Percentiles rank a stretch among this genome's conserved stretches.
These are phyloP conservation scores for Mimosa pudica DNA, from an alignment of 306 rosid species.

Conservation along the genomic window DNA sequence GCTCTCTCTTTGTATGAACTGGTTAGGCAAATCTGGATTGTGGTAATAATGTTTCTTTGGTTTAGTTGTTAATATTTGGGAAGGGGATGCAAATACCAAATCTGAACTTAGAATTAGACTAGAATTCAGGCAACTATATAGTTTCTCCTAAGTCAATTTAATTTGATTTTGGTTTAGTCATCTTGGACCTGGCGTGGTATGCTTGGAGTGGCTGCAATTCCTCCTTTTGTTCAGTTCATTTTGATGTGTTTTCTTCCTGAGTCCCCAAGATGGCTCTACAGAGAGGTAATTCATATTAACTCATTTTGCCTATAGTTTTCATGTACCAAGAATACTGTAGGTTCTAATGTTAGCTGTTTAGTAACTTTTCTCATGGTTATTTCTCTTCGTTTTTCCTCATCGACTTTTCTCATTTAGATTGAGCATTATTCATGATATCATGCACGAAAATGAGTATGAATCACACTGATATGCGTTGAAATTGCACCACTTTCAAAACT, in stretches of 20 bases:
- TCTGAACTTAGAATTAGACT: too few relatives aligned
- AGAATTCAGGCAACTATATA: too few relatives aligned
- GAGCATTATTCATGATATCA: neutral
- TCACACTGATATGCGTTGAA: neutral
- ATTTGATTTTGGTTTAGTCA: conserved; percentile 46
- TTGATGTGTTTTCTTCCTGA: conserved; percentile 79
- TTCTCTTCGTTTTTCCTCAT: neutral
- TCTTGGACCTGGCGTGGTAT: conserved; percentile 87
- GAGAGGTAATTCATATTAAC: conserved; percentile 49
- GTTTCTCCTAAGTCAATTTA: neutral
- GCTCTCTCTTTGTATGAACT: too few relatives aligned
- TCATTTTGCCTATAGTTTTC: neutral
- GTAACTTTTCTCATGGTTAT: neutral
- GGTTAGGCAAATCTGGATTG: too few relatives aligned
- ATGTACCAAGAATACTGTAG: neutral
- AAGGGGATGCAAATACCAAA: too few relatives aligned
- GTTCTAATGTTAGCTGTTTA: neutral
- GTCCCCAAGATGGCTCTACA: conserved; percentile 88
- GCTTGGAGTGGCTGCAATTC: conserved; percentile 85
- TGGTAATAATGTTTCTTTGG: too few relatives aligned
- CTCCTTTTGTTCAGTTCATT: conserved; percentile 64
- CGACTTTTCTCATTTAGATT: neutral
- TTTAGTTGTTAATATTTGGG: too few relatives aligned
- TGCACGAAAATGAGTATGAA: conserved; percentile 5
- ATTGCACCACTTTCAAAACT: too few relatives aligned